Evolutionary conservation across 306 rosid species (phyloP).

Genomic region (Vigna radiata): DNA sequence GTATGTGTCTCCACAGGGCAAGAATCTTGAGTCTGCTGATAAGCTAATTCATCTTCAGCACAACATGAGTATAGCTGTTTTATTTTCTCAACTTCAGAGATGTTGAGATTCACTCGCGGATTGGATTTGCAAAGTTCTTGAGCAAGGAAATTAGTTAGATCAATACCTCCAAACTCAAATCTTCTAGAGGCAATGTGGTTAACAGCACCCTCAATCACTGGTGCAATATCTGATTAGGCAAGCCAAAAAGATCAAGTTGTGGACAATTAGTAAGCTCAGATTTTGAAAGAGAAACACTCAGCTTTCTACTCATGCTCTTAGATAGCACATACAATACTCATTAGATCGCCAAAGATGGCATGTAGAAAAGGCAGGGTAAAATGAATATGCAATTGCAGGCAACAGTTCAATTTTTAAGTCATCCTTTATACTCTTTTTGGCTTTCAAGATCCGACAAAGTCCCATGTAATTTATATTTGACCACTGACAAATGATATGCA

Average conservation of each 20-base stretch:
- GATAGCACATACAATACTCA: slow-evolving; percentile 12
- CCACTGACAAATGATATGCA: slow-evolving; percentile 18
- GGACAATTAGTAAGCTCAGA: slow-evolving; percentile 28
- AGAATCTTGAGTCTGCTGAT: slow-evolving; percentile 63
- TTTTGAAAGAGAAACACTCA: slow-evolving; percentile 23
- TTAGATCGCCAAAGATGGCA: slow-evolving; percentile 16
- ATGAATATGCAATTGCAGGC: slow-evolving; percentile 26
- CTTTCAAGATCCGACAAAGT: background rate
- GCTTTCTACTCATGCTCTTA: slow-evolving; percentile 17
- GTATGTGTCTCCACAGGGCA: slow-evolving; percentile 80
- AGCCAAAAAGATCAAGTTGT: slow-evolving; percentile 35
- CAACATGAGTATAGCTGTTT: slow-evolving; percentile 88
- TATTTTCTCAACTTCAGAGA: slow-evolving; percentile 87
- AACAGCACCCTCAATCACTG: slow-evolving; percentile 98
- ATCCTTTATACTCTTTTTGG: background rate
- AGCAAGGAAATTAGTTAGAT: slow-evolving; percentile 84
- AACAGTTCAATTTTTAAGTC: slow-evolving; percentile 12
- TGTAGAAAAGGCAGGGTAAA: background rate
- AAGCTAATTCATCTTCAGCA: slow-evolving; percentile 93
- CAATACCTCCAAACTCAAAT: slow-evolving; percentile 93
- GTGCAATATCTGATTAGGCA: slow-evolving; percentile 82
- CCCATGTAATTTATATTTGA: slow-evolving; percentile 1
- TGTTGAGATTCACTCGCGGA: slow-evolving; percentile 70
- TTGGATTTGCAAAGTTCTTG: slow-evolving; percentile 88
- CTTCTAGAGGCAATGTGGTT: slow-evolving; percentile 97